These are phyloP conservation scores for Micractinium conductrix DNA, from an alignment of 139 green algal genomes.

Conservation along the genomic window DNA sequence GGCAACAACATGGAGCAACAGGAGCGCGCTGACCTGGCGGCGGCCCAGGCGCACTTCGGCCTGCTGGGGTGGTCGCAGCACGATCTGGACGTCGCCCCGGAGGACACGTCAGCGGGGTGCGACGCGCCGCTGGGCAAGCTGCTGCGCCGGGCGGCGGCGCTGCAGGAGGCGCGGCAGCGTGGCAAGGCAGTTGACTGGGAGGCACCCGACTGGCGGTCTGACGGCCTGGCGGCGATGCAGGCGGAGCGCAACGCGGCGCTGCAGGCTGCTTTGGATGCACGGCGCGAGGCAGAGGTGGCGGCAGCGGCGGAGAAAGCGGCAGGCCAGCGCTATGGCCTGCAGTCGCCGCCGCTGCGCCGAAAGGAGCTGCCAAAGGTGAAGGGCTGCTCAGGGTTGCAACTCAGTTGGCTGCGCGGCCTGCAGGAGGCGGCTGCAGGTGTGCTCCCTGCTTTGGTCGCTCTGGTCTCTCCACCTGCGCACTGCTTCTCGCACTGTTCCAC, in stretches of 20 bases:
- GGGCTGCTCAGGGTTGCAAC: no score
- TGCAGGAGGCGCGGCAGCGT: slow-evolving; percentile 16
- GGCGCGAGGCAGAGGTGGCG: background rate
- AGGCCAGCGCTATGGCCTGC: background rate
- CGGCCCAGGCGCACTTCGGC: slow-evolving; percentile 27
- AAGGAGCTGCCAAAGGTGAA: slow-evolving; percentile 7
- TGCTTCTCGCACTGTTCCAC: background rate
- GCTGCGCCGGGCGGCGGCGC: slow-evolving; percentile 5
- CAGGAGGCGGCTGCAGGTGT: no score
- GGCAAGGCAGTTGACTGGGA: slow-evolving; percentile 12
- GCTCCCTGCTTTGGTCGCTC: no score
- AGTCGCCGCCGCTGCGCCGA: background rate
- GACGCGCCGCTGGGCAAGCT: slow-evolving; percentile 43
- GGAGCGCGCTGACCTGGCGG: slow-evolving; percentile 38
- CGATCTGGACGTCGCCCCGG: background rate
- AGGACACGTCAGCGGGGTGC: slow-evolving; percentile 7
- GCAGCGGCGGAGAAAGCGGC: background rate
- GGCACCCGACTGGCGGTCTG: slow-evolving; percentile 21
- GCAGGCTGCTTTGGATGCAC: background rate
- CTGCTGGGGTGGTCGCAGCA: slow-evolving; percentile 40
- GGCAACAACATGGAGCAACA: slow-evolving; percentile 9
- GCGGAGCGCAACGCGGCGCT: slow-evolving; percentile 2
- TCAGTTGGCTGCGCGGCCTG: no score
- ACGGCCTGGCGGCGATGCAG: slow-evolving; percentile 40
- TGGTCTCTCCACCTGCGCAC: background rate